A percentile compares a stretch with the other conserved stretches of the same genome.
These are phyloP conservation scores for Bombardia bombarda DNA, from an alignment of 495 filamentous ascomycete species.

Conservation along the genomic window DNA sequence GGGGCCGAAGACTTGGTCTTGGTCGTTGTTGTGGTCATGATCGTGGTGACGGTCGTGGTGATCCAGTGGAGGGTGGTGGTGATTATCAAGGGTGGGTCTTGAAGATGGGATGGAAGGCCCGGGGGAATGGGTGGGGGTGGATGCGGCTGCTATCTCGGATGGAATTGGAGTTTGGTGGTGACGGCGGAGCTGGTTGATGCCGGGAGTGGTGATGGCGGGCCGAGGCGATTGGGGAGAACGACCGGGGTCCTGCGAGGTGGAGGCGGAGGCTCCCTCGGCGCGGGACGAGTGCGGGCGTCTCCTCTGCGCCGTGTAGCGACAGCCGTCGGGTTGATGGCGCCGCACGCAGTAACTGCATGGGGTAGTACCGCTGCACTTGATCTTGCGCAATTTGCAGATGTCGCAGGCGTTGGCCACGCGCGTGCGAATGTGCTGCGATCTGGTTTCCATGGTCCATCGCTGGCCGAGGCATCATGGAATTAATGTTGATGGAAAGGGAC, in stretches of 20 bases:
- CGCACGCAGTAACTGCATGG: constrained; percentile 30
- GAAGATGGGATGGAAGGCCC: too few relatives aligned
- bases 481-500: too few relatives aligned
- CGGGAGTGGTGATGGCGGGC: not conserved
- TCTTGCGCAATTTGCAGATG: constrained; percentile 36
- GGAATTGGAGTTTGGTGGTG: too few relatives aligned
- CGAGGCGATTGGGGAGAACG: too few relatives aligned
- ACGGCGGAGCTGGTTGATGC: too few relatives aligned
- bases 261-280: not conserved
- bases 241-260: too few relatives aligned
- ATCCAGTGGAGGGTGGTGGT: not conserved
- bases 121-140: not conserved
- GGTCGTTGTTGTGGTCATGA: constrained; percentile 30
- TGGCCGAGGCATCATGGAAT: too few relatives aligned
- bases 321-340: constrained; percentile 15
- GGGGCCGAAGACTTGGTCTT: constrained; percentile 20
- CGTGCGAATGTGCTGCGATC: constrained; percentile 11
- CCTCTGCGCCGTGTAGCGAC: constrained; percentile 18
- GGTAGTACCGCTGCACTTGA: constrained; percentile 30
- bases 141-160: not conserved
- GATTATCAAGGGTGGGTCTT: too few relatives aligned
- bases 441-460: constrained; percentile 22
- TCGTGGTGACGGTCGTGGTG: not conserved
- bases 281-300: not conserved
- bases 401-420: constrained; percentile 39